These are phyloP conservation scores for Microdochium trichocladiopsis DNA, from an alignment of 2,329 filamentous ascomycete species.

Conservation along the genomic window DNA sequence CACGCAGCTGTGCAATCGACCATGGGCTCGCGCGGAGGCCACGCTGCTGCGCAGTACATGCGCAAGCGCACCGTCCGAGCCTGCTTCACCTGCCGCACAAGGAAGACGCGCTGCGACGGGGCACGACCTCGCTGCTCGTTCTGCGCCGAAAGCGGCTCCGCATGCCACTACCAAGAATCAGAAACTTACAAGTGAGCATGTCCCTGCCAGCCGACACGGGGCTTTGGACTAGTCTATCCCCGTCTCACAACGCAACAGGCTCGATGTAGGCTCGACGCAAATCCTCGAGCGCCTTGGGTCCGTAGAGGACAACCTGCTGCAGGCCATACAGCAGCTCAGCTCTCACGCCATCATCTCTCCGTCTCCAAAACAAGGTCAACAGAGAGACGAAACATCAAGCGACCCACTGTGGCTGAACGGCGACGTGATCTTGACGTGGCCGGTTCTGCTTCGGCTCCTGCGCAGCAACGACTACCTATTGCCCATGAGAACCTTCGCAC, in stretches of 20 bases:
- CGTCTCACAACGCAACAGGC: neutral
- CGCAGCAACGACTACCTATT: neutral
- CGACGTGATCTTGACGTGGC: neutral
- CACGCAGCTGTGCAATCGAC: too few species aligned
- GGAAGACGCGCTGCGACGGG: neutral
- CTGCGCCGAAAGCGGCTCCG: neutral
- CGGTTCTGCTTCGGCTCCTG: neutral
- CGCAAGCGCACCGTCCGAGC: neutral
- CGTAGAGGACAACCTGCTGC: neutral
- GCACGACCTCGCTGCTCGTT: neutral
- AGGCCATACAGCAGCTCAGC: neutral
- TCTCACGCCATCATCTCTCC: neutral
- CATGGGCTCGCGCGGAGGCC: too few species aligned
- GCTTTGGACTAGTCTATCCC: neutral
- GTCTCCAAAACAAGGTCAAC: too few species aligned
- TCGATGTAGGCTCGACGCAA: neutral
- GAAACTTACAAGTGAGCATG: neutral
- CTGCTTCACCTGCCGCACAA: neutral
- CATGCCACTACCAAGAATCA: neutral
- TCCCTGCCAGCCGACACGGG: neutral
- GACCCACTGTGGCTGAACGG: neutral
- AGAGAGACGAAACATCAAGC: too few species aligned
- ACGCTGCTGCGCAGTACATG: neutral
- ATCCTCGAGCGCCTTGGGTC: neutral
- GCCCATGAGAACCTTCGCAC: neutral